Base-by-base conservation (phyloP, 2,329 filamentous ascomycete genomes). In the Alternaria viburni region DNA sequence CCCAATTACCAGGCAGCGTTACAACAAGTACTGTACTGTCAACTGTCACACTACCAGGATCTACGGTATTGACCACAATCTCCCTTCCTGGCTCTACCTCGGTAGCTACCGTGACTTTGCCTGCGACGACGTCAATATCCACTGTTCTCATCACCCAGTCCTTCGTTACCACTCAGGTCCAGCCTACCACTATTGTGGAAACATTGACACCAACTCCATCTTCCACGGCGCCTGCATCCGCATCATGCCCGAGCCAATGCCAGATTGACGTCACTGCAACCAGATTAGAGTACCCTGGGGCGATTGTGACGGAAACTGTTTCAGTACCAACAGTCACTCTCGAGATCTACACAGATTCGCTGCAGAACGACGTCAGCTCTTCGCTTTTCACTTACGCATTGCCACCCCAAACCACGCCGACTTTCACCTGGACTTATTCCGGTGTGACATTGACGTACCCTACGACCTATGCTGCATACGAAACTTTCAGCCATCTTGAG, bases 231-330 rank as follows among this genome's bases (percentile, higher is more conserved):
- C 54, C 64, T 11, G 44, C 70, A 21, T 69, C 74, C 0, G 43
- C 70, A 4, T 70, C 71, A 1, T 79, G 77, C 63, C 15, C 68
- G 1, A 74, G 65, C n/a, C 47, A 54, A 8, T 80, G 78, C 47
- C 68, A 73, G 26, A 74, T 80, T 6, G 70, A 76, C 59, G 75
- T 79, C 0, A 75, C 73, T 2, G 78, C 76, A 5, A 75, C 68
- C 6, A 55, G 65, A 8, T 15, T 80, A 4, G 64, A 46, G 23
- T 80, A 75, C 43, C 76, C 78, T 10, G 74, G 74, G 5, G 46
- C 7, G 3, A 74, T 79, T 2, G 46, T 71, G 2, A 57, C 69
- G 1, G 54, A 50, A 0, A 79, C 74, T 1, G 49, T 36, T 1
- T 51, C 23, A 8, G 47, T 65, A 6, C 73, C 72, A 1, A 54